Conservation (phyloP, 305 asterid genomes). For the Caryopteris hybrid region DNA sequence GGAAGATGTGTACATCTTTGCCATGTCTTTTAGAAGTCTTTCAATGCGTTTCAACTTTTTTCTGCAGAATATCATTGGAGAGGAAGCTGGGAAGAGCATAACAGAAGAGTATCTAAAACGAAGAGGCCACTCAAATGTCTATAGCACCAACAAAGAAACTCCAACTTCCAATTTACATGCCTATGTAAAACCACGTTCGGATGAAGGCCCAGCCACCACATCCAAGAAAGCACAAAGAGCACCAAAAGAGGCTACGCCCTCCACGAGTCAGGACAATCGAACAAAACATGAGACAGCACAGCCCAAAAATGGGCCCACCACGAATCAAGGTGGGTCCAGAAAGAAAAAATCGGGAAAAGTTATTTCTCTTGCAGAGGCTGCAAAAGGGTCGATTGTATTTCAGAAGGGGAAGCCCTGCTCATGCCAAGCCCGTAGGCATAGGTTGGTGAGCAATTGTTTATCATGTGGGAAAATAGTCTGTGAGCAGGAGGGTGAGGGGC, state of each 20-base stretch:
- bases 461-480: constrained; percentile 97
- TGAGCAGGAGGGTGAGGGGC: constrained; percentile 98
- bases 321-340: constrained; percentile 43
- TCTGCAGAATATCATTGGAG: constrained; percentile 81
- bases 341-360: constrained; percentile 89
- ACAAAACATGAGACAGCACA: constrained; percentile 28
- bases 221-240: constrained; percentile 53
- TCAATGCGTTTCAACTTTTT: not conserved
- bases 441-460: constrained; percentile 79
- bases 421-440: constrained; percentile 92
- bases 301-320: constrained; percentile 29
- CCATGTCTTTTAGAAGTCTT: constrained; percentile 3
- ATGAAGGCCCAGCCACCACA: constrained; percentile 32
- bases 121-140: constrained; percentile 58
- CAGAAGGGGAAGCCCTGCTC: constrained; percentile 94
- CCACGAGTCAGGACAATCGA: constrained; percentile 40
- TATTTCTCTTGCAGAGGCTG: constrained; percentile 88
- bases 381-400: constrained; percentile 83
- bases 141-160: constrained; percentile 26
- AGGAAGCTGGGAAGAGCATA: constrained; percentile 69
- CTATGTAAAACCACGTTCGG: constrained; percentile 74
- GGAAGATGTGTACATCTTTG: not conserved
- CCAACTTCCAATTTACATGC: constrained; percentile 60
- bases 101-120: constrained; percentile 68
- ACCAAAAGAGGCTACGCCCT: constrained; percentile 41